phyloP scores from a whole-genome alignment of 495 filamentous ascomycete genomes.

The Amorphotheca resinae region DNA sequence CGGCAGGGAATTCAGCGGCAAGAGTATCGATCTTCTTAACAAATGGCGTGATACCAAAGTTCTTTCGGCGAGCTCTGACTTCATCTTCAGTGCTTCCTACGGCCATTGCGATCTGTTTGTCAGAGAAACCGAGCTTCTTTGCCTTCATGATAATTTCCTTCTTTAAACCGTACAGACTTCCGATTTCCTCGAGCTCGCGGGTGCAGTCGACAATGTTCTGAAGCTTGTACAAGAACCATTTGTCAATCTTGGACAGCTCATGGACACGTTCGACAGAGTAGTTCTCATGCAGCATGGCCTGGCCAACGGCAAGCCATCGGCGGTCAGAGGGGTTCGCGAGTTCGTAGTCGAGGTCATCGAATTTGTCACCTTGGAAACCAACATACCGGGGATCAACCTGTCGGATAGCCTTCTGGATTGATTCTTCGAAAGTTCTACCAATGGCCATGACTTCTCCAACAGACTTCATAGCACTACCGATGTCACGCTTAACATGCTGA shows the following conservation, averaged over 20 bases:
- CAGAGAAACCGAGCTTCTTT: constrained; percentile 96
- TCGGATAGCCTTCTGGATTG: constrained; percentile 96
- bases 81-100: constrained; percentile 79
- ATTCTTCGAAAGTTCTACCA: constrained; percentile 94
- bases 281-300: constrained; percentile 93
- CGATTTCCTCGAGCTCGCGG: constrained; percentile 74
- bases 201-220: constrained; percentile 89
- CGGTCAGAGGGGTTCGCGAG: constrained; percentile 88
- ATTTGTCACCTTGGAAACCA: constrained; percentile 91
- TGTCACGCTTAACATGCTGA: constrained; percentile 95
- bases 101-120: constrained; percentile 84
- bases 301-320: constrained; percentile 91
- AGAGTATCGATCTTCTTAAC: constrained; percentile 93
- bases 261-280: constrained; percentile 86
- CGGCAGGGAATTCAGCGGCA: constrained; percentile 93
- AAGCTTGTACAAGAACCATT: constrained; percentile 96
- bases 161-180: constrained; percentile 73
- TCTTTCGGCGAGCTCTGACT: constrained; percentile 71
- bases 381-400: constrained; percentile 87
- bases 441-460: constrained; percentile 99
- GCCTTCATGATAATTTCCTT: constrained; percentile 77
- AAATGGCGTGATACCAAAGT: constrained; percentile 76
- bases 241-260: constrained; percentile 90
- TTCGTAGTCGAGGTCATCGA: constrained; percentile 82
- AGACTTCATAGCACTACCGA: constrained; percentile 96